Evolutionary conservation across 495 filamentous ascomycete species (phyloP), one percentile per base, ranked within the genome.

Genomic region (Daldinia grandis): DNA sequence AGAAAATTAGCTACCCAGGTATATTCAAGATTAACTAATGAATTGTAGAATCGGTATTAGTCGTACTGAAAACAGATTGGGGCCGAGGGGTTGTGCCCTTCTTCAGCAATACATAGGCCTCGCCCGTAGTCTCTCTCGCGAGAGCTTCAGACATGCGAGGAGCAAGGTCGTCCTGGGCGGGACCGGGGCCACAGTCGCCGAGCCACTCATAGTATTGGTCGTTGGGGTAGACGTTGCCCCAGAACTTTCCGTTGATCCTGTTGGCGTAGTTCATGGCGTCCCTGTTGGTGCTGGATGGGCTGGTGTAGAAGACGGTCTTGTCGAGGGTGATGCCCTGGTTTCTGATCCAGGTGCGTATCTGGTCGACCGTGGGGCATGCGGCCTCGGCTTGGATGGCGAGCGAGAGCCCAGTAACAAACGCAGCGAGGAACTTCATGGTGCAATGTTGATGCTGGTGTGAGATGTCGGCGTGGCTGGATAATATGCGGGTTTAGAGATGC

Each of bases 231-330:
- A 47, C 21, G 9, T 47, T 47, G 10, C 42, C 42, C 42, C 42
- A 47, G 42, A 47, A 47, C 19, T 47, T 47, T 12, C 42, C 42
- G 42, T 47, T 47, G 42, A 47, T 47, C 9, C 24, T 24, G 9
- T 14, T 24, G 42, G 42, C 42, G 15, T 47, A 47, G 42, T 47
- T 47, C 42, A 47, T 47, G 42, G 42, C 42, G 42, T 47, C 42
- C 3, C 42, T 21, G 42, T 47, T 47, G 19, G 42, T 47, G 17
- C 42, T 47, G 2, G 3, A 24, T 24, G 42, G 42, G 17, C 17
- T 47, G 19, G 42, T 47, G 4, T 47, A 47, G 42, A 47, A 47
- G 10, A 47, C 42, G 19, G 42, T 47, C 1, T 47, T 47, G 42
- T 47, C 42, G 42, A 47, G 42, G 1, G 3, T 0, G 19, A 21